Percentiles rank a stretch among this genome's conserved stretches.
Conservation (phyloP, 495 filamentous ascomycete species). For the Aspergillus diversus region DNA sequence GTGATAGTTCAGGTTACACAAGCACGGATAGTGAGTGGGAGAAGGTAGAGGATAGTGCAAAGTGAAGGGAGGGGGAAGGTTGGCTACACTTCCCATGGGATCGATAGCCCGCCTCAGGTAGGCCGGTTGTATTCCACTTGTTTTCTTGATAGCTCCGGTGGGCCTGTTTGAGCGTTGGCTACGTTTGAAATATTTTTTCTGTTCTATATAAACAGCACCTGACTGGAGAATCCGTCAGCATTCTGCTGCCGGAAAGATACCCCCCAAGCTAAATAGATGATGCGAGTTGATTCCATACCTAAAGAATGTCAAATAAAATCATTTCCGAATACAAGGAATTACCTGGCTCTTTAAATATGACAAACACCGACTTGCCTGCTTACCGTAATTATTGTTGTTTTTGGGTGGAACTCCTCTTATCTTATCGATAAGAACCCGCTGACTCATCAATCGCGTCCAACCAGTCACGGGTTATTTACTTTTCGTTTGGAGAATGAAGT, state of each 20-base stretch:
- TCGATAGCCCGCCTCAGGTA: neutral
- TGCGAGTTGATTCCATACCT: neutral
- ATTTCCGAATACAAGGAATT: neutral
- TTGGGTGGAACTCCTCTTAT: constrained; percentile 4
- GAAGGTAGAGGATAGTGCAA: constrained; percentile 51
- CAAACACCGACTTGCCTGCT: no score
- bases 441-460: constrained; percentile 17
- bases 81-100: neutral
- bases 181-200: neutral
- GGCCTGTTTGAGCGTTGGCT: neutral
- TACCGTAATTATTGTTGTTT: no score
- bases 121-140: neutral
- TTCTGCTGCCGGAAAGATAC: constrained; percentile 18
- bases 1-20: constrained; percentile 53
- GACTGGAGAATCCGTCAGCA: constrained; percentile 8
- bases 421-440: constrained; percentile 28
- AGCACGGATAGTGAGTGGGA: constrained; percentile 63
- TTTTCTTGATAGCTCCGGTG: neutral
- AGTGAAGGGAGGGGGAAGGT: neutral
- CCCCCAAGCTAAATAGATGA: constrained; percentile 18
- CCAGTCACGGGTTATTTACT: neutral
- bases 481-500: neutral
- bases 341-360: neutral
- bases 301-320: constrained; percentile 3
- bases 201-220: constrained; percentile 11